Evolutionary conservation across 345 rosid genomes (phyloP), one percentile per base, ranked within the genome.

Genomic region (Barbarea vulgaris): DNA sequence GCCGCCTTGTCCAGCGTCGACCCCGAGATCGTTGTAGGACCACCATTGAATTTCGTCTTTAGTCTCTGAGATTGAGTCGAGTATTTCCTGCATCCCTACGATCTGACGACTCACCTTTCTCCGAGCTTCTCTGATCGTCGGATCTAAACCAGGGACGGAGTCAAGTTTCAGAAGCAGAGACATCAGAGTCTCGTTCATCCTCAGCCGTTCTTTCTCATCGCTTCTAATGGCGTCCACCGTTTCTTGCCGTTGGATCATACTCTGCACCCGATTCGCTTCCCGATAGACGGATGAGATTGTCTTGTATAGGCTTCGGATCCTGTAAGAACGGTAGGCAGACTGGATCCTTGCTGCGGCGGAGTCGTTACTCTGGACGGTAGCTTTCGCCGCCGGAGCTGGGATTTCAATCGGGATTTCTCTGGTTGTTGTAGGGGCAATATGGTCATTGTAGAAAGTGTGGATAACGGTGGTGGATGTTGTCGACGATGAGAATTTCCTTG

Each of bases 81-180:
- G 69, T 17, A 93, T 82, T 83, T 91, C 97, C 85, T 93, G 98
- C 82, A 91, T 64, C 80, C 86, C 93, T 22, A 93, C 97, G 79
- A 93, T 88, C 82, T 77, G 64, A 63, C 85, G 93, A 84, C 96
- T 93, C 64, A 85, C 91, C 47, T 88, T 93, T 75, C 94, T 88
- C 85, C 97, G 80, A 18, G 91, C 91, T 59, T 87, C 97, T 81
- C 96, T 85, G 76, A 93, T 82, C 50, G 89, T 18, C 51, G 79
- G 87, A 77, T 91, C 80, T 11, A 84, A n/a, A 48, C 98, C 96
- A 0, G 96, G 97, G 0, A 93, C 96, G 0, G 96, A 84, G 46
- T 93, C 98, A 46, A 93, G 88, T 80, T 81, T 83, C 64, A 93
- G 85, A 46, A 93, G 85, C 79, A 93, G 81, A 52, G 83, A 33